Base-by-base conservation (phyloP, 2,329 filamentous ascomycete species). In the Aspergillus quadrilineatus region DNA sequence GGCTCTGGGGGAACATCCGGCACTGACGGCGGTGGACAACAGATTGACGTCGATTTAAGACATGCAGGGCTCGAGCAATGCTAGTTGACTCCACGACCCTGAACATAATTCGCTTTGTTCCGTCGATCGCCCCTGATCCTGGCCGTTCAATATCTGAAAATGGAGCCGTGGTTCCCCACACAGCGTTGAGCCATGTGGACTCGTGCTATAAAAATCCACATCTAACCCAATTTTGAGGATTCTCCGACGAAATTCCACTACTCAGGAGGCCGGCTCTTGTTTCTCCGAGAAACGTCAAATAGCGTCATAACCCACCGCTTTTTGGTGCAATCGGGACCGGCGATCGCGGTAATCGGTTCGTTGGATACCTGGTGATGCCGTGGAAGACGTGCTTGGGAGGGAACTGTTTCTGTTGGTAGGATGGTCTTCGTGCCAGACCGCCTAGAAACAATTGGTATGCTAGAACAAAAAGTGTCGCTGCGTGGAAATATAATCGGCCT, bases 21-120 rank as follows among this genome's bases (percentile, higher is more conserved):
- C 22, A 22, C 3, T 22, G 17, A 42, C 8, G 39, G n/a, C 17
- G 39, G 8, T 22, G 39, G 34, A 14, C 34, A 42, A 10, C 7
- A 42, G n/a, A 47, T 34, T 48, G 43, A 53, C 51, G 44, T 53
- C 51, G 44, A 43, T 15, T 47, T 53, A 53, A 53, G 51, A 53
- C 51, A 53, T 43, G 26, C 43, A 53, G 10, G 1, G n/a, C 14
- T n/a, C 6, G 10, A 22, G 9, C 26, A 34, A 7, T 6, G 7
- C 6, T 45, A 29, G 17, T 45, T 29, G 6, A 12, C 26, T 44
- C 42, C 43, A n/a, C 15, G 30, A 32, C 9, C 5, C 1, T n/a
- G 9, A 50, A 28, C 17, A 14, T 29, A 12, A 50, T 50, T 41
- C 12, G 47, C n/a, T n/a, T 22, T 47, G 28, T 34, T 47, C 17